A percentile compares a stretch with the other conserved stretches of the same genome.
Conservation (phyloP, 768 basidiomycete species). For the Auricularia auricula-judae region DNA sequence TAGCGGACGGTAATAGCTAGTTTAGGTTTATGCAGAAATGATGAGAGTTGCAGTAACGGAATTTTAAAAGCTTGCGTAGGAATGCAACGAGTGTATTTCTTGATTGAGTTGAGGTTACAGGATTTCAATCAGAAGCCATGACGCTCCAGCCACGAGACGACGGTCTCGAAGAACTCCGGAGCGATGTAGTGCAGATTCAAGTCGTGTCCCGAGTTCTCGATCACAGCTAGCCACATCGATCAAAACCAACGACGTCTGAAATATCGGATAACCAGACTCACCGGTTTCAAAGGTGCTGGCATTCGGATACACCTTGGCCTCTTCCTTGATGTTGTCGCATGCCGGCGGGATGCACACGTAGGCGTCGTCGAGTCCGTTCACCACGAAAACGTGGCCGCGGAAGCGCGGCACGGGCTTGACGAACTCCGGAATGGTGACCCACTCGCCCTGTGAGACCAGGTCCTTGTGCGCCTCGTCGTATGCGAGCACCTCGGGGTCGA, state of each 20-base stretch:
- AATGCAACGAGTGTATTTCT: no score
- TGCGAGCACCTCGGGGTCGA: conserved; percentile 11
- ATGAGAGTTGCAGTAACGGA: no score
- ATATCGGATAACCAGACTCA: no score
- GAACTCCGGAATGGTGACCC: neutral
- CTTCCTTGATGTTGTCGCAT: conserved; percentile 4
- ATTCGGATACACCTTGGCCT: conserved; percentile 7
- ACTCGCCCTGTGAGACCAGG: neutral
- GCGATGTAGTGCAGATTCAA: conserved; percentile 3
- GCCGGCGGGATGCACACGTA: neutral
- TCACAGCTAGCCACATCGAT: conserved; percentile 8
- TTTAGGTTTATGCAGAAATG: no score
- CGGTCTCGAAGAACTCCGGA: neutral
- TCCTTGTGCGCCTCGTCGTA: conserved; percentile 12
- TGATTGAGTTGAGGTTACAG: conserved; percentile 2
- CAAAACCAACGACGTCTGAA: neutral
- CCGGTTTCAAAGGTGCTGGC: neutral
- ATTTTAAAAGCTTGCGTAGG: no score
- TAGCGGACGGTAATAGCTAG: no score
- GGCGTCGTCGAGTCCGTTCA: neutral
- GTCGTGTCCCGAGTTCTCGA: conserved; percentile 22
- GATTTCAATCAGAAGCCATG: neutral
- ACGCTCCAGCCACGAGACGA: neutral
- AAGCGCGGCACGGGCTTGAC: conserved; percentile 4
- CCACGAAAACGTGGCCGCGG: neutral